Evolutionary conservation across 176 grass and related monocot genomes (phyloP), one percentile per base, ranked within the genome.

Genomic region (Phoenix dactylifera): DNA sequence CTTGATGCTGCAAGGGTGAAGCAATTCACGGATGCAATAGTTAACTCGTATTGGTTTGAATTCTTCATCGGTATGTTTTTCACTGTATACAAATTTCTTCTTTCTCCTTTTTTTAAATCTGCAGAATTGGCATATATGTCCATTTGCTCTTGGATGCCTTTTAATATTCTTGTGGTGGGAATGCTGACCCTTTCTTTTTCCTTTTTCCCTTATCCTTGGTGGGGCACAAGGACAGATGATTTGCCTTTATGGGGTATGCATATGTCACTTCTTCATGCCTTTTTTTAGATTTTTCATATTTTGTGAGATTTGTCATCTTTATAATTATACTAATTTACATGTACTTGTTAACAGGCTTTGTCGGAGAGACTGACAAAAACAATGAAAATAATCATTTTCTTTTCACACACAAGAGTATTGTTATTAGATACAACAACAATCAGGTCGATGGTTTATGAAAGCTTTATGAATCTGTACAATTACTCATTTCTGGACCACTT

Each of bases 311-410:
- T 7, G 2, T 44, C 35, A 2, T 6, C 35, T 44, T 44, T 44
- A 44, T 44, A 44, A 44, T 19, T 10, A 20, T 23, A 22, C 6
- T 55, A 7, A 55, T 9, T 7, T 22, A 55, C 10, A 20, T 55
- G 6, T 55, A 0, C 22, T 55, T 22, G 22, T 20, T 20, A 55
- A 23, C 54, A 55, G 54, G 54, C 54, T 55, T 55, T 55, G 54
- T 55, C 10, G 54, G 54, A 5, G 54, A 55, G 22, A 55, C 54
- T 22, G 54, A 55, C 54, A 55, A 55, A 22, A 55, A 55, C 5
- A 55, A 19, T 55, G 54, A 55, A 18, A 55, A 55, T 55, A 55
- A 55, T 2, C 54, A 55, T 55, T 55, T 20, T 55, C 54, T 55
- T 55, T 55, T 22, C 54, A 55, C 54, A 55, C 54, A 55, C 54